phyloP scores from a whole-genome alignment of 176 grass and related monocot genomes.

The Calamus simplicifolius region DNA sequence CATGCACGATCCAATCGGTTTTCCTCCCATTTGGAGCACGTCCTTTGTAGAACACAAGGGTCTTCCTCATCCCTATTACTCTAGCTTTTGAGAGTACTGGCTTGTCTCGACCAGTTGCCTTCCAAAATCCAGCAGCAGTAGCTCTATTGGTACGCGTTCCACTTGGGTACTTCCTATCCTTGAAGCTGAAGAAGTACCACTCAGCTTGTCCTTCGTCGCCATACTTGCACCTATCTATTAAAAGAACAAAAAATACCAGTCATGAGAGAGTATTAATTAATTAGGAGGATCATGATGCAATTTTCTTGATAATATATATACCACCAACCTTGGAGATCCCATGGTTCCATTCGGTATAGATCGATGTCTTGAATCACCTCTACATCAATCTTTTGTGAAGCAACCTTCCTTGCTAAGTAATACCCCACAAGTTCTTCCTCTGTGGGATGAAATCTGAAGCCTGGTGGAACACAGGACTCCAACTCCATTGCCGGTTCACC shows the following conservation, averaged over 20 bases:
- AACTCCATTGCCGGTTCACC: conserved; percentile 23
- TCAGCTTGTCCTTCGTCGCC: conserved; percentile 53
- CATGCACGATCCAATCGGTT: conserved; percentile 95
- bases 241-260: too few species aligned
- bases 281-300: too few species aligned
- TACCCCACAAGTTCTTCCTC: conserved; percentile 92
- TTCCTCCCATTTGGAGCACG: conserved; percentile 68
- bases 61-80: conserved; percentile 95
- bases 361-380: conserved; percentile 75
- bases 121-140: conserved; percentile 79
- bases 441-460: conserved; percentile 91
- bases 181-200: conserved; percentile 97
- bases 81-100: conserved; percentile 38
- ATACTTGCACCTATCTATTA: conserved; percentile 50
- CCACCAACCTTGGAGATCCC: conserved; percentile 67
- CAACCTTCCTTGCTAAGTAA: conserved; percentile 69
- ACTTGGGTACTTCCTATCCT: conserved; percentile 93
- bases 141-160: conserved; percentile 78
- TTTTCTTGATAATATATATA: too few species aligned
- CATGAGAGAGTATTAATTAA: too few species aligned
- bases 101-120: conserved; percentile 89
- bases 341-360: conserved; percentile 74
- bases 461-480: conserved; percentile 57
- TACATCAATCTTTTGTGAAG: conserved; percentile 43
- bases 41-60: conserved; percentile 94